Conservation (phyloP, 768 basidiomycete genomes). For the Russula olivacea region DNA sequence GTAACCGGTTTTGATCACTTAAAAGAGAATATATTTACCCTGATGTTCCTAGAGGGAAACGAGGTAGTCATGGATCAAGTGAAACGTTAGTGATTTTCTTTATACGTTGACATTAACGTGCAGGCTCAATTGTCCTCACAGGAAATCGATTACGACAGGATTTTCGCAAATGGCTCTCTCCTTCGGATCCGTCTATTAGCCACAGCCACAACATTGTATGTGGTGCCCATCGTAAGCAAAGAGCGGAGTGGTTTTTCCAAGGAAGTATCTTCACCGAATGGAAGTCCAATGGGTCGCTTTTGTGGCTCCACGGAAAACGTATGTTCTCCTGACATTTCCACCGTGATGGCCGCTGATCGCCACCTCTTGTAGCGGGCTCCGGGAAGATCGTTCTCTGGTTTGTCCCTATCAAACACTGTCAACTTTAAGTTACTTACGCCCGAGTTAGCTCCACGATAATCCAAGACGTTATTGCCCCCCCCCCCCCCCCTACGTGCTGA, state of each 20-base stretch:
- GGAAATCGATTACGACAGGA: neutral
- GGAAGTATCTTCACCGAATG: neutral
- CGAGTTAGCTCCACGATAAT: neutral
- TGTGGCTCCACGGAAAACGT: slow-evolving; percentile 3
- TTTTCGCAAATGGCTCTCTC: neutral
- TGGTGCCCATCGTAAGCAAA: neutral
- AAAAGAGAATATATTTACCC: neutral
- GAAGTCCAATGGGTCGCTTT: neutral
- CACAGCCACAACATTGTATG: neutral
- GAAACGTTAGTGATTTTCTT: neutral
- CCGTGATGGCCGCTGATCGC: neutral
- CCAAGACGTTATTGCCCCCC: neutral
- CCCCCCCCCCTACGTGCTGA: no score
- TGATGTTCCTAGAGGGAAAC: no score
- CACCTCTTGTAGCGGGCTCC: neutral
- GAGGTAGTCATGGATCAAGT: neutral
- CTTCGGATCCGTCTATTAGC: neutral
- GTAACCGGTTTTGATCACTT: neutral
- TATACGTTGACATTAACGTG: no score
- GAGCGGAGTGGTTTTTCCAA: neutral
- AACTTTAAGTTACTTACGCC: neutral
- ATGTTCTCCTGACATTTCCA: neutral
- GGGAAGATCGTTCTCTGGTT: slow-evolving; percentile 1
- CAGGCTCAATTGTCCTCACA: neutral
- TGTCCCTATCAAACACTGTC: neutral